Base-by-base conservation (phyloP, 1,284 basidiomycete genomes). In the Marasmius oreades region DNA sequence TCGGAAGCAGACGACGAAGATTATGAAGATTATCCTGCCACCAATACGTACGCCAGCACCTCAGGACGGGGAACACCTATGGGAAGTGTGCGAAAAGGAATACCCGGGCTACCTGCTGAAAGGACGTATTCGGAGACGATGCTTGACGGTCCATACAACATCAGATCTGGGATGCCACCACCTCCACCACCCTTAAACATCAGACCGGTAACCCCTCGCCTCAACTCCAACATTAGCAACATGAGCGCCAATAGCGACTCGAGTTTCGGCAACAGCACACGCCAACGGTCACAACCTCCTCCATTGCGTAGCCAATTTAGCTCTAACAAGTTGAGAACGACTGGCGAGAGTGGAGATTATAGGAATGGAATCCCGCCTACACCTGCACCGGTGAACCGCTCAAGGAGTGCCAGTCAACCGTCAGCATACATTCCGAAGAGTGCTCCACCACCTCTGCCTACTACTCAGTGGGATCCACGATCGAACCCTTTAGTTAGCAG, bases 381-480 rank as follows among this genome's bases (percentile, higher is more conserved):
- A 22, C 64, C 65, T 51, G 42, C 60, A 67, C 69, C 75, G 18
- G 69, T 75, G 34, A 79, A 61, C 63, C 82, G 89, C 52, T 85
- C 84, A 33, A 79, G 90, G 54, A 92, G 89, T 65, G 81, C 82
- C 11, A 92, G 89, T 67, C 88, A 90, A 64, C 90, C 89, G 1
- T 82, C 72, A 44, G 83, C 82, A 23, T 92, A 90, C 66, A 70
- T 82, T 20, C 80, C 81, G 18, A 79, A 80, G 63, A 56, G 69
- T n/a, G 74, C 74, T 43, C 73, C 76, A 0, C 80, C 80, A 1
- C 86, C 89, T 26, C 81, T 85, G 20, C 74, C 86, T 43, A 69
- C 73, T n/a, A 67, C 70, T 31, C 71, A 77, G 20, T 88, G 87
- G 85, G 68, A 69, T 42, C 77, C 81, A 33, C 72, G 77, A 20